phyloP scores from a whole-genome alignment of 2,329 filamentous ascomycete species.

The Xylariaceae sp. region DNA sequence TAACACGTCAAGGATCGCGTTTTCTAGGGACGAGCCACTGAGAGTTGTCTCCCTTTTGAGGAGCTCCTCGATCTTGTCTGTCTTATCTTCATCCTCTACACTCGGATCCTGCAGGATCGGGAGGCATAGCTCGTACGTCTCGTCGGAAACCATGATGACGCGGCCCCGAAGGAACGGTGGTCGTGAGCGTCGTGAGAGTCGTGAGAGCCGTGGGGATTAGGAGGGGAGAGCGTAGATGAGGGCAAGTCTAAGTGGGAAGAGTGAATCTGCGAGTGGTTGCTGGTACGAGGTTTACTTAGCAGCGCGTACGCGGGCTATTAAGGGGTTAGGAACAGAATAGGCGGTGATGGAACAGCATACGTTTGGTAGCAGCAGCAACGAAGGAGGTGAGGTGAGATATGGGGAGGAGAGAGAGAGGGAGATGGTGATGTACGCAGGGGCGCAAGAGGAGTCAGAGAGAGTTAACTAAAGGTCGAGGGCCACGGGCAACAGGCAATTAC shows the following conservation, averaged over 20 bases:
- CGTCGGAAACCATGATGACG: constrained; percentile 79
- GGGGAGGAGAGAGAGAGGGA: constrained; percentile 11
- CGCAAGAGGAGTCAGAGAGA: constrained; percentile 20
- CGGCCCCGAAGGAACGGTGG: constrained; percentile 16
- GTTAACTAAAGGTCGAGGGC: constrained; percentile 32
- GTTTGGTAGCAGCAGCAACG: constrained; percentile 12
- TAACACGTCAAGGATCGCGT: constrained; percentile 82
- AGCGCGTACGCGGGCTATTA: constrained; percentile 15
- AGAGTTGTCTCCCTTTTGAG: constrained; percentile 73
- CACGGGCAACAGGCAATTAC: constrained; percentile 30
- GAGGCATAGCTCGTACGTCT: constrained; percentile 85
- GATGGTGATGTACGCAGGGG: constrained; percentile 9
- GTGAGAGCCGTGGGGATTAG: too few relatives aligned
- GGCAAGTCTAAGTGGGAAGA: constrained; percentile 13
- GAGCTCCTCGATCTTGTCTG: constrained; percentile 82
- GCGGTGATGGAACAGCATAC: constrained; percentile 19
- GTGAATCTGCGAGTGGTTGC: constrained; percentile 6
- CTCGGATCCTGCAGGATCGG: constrained; percentile 76
- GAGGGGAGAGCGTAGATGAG: background rate
- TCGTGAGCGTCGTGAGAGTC: constrained; percentile 3
- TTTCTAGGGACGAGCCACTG: constrained; percentile 73
- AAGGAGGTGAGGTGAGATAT: constrained; percentile 7
- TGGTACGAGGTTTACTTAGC: constrained; percentile 12
- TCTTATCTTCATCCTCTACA: constrained; percentile 92
- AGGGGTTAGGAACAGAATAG: constrained; percentile 14